Conservation (phyloP, 2,329 filamentous ascomycete species). For the Graphilbum sp. region DNA sequence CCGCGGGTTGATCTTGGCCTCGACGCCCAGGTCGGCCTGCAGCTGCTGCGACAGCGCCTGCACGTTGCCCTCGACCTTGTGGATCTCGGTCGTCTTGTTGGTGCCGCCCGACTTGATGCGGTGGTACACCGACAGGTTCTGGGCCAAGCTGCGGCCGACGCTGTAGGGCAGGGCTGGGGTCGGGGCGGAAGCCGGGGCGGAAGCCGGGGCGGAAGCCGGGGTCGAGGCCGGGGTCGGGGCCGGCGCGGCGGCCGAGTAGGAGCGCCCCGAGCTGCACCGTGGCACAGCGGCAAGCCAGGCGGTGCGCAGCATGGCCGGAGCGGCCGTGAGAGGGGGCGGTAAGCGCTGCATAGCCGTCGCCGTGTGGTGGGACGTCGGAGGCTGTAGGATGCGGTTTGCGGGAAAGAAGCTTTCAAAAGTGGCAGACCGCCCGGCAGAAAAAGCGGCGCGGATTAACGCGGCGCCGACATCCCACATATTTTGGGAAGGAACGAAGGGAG, state of each 20-base stretch:
- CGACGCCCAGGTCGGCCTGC: constrained; percentile 37
- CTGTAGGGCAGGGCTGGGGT: no score
- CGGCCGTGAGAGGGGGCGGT: no score
- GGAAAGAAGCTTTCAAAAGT: no score
- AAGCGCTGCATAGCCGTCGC: no score
- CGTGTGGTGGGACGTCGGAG: no score
- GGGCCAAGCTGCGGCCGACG: constrained; percentile 52
- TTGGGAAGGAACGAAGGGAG: no score
- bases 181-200: neutral
- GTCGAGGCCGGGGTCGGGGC: neutral
- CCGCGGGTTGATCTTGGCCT: constrained; percentile 35
- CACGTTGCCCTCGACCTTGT: constrained; percentile 64
- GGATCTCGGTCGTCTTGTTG: constrained; percentile 54
- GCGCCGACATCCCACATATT: constrained; percentile 5
- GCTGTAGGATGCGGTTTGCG: no score
- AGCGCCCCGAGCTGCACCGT: no score
- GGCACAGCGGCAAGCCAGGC: neutral
- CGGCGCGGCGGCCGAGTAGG: no score
- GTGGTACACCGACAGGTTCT: constrained; percentile 64
- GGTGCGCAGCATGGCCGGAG: neutral
- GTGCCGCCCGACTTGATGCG: constrained; percentile 61
- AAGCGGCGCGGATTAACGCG: neutral
- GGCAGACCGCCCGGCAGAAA: constrained; percentile 11
- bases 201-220: neutral
- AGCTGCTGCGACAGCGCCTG: constrained; percentile 48